Percentiles rank a stretch among this genome's conserved stretches.
Conservation (phyloP, 2,329 filamentous ascomycete species). For the Hypocreales sp. region DNA sequence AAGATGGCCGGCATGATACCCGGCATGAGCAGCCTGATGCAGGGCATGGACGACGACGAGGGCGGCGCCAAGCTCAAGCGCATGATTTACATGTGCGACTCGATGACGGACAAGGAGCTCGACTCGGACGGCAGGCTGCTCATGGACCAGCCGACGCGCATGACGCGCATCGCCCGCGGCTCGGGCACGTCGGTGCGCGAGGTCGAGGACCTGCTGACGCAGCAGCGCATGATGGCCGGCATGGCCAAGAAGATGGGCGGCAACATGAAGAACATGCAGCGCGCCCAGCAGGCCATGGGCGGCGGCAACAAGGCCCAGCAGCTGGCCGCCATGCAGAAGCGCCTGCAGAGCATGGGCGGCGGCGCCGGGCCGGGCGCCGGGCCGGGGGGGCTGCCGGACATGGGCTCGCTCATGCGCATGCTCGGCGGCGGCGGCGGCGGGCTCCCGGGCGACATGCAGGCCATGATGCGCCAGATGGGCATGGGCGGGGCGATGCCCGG, state of each 20-base stretch:
- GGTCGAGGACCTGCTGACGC: conserved; percentile 91
- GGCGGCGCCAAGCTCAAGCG: conserved; percentile 85
- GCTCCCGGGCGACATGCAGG: conserved; percentile 63
- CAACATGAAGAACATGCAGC: conserved; percentile 95
- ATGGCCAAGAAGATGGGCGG: conserved; percentile 99
- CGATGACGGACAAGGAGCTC: conserved; percentile 91
- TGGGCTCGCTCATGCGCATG: conserved; percentile 86
- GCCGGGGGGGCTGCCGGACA: conserved; percentile 60
- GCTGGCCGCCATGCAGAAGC: conserved; percentile 93
- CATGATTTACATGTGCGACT: conserved; percentile 98
- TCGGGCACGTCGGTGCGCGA: conserved; percentile 83
- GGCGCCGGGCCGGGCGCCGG: conserved; percentile 51
- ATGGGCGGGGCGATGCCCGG: conserved; percentile 33
- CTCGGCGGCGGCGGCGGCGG: conserved; percentile 50
- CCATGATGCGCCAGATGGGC: conserved; percentile 62
- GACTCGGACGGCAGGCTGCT: conserved; percentile 93
- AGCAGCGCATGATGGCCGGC: conserved; percentile 96
- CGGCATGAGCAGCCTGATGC: conserved; percentile 84
- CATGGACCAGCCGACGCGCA: conserved; percentile 77
- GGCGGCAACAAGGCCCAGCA: conserved; percentile 87
- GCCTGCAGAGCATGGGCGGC: conserved; percentile 74
- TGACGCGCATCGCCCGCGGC: conserved; percentile 81
- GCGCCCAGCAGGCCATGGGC: conserved; percentile 78
- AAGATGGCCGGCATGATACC: conserved; percentile 99
- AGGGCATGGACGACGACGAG: conserved; percentile 93